Evolutionary conservation across 2,329 filamentous ascomycete species (phyloP).

Genomic region (Aspergillus oerlinghausenensis): DNA sequence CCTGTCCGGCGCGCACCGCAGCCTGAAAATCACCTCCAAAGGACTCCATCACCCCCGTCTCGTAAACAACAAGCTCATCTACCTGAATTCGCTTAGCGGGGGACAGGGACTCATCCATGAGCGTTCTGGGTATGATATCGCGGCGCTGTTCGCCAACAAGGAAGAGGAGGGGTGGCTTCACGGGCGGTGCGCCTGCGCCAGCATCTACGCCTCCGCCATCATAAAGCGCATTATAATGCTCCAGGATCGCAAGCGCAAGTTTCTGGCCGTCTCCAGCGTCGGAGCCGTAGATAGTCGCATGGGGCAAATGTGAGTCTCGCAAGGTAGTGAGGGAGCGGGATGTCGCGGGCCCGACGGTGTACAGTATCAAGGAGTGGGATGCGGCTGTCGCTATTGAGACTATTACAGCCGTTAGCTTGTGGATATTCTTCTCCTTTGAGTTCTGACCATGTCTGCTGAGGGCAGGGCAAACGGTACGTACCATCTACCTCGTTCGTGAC

Average conservation of each 20-base stretch:
- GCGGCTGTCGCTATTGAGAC: constrained; percentile 7
- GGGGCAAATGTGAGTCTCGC: constrained; percentile 39
- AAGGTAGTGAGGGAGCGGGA: constrained; percentile 62
- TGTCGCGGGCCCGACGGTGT: constrained; percentile 48
- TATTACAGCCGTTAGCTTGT: neutral
- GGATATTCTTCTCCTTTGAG: neutral
- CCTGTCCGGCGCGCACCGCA: constrained; percentile 46
- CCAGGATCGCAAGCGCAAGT: constrained; percentile 71
- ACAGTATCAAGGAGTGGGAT: constrained; percentile 33
- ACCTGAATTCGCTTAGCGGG: constrained; percentile 57
- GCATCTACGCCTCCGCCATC: neutral
- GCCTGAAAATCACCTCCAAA: constrained; percentile 65
- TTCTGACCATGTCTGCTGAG: neutral
- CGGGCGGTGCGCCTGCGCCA: constrained; percentile 42
- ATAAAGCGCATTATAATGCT: constrained; percentile 60
- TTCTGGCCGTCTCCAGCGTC: constrained; percentile 81
- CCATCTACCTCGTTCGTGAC: constrained; percentile 27
- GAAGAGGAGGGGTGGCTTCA: constrained; percentile 66
- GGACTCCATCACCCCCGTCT: constrained; percentile 73
- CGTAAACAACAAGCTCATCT: constrained; percentile 79
- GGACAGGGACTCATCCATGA: constrained; percentile 57
- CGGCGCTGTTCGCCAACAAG: constrained; percentile 84
- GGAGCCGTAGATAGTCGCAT: constrained; percentile 65
- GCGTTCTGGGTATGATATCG: constrained; percentile 80
- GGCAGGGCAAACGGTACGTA: constrained; percentile 14